Base-by-base conservation (phyloP, 2,329 filamentous ascomycete genomes). In the Neonectria magnoliae region DNA sequence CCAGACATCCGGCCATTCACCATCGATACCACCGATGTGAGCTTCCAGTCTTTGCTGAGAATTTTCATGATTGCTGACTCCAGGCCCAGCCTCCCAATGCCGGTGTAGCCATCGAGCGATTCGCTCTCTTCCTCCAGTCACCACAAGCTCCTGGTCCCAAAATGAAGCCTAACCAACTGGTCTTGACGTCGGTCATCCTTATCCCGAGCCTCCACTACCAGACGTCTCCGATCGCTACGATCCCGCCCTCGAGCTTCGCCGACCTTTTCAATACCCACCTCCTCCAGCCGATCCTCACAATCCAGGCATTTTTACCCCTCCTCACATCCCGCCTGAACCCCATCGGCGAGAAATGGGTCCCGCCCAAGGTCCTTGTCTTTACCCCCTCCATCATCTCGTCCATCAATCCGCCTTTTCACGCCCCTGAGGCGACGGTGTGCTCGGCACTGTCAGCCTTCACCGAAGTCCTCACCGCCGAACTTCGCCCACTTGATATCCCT, bases 251-350 rank as follows among this genome's bases (percentile, higher is more conserved):
- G 31, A 90, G 88, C 73, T 96, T 97, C 82, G 93, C 93, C 68
- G 93, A 98, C 76, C 91, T 94, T 36, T 89, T 98, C 78, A 97
- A 98, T 79, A 95, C 93, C 16, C 94, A 97, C 75, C 87, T 99
- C 13, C 86, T 98, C 59, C 92, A 94, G 62, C 95, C 95, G 1
- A 93, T 98, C 70, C 87, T 97, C 57, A 94, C 92, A 5, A 90
- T 94, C 42, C 94, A 98, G 80, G 88, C 93, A 57, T 96, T 98
- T 81, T 85, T 98, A n/a, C 92, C 92, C 0, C 88, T 94, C 31
- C 85, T 94, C 57, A 91, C 88, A 4, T 84, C 85, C 11, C 85
- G 88, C 57, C 85, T 91, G 57, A 84, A 81, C 76, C 85, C 82
- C 54, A 83, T 82, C 56, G 80, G 80, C 57, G 81, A 84, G 68